These are phyloP conservation scores for Fusarium floridanum DNA, from an alignment of 2,329 filamentous ascomycete genomes.

Conservation along the genomic window DNA sequence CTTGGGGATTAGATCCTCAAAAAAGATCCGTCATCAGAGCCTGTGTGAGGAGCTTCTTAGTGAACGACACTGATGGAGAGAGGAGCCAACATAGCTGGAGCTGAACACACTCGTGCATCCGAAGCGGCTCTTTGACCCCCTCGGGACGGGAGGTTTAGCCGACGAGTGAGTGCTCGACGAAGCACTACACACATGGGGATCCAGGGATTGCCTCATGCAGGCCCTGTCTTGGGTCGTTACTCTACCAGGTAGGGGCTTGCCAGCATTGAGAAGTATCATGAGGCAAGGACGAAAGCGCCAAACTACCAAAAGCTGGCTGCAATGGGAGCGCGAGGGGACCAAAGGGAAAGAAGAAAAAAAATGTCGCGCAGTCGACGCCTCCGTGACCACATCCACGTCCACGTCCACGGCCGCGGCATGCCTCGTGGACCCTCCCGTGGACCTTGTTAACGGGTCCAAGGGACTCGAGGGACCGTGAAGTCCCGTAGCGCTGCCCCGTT, in stretches of 20 bases:
- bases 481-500: constrained; percentile 34
- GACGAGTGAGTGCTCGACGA: constrained; percentile 2
- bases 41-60: constrained; percentile 9
- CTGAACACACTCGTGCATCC: not conserved
- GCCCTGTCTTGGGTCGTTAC: constrained; percentile 4
- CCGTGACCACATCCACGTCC: constrained; percentile 22
- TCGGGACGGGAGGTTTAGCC: not conserved
- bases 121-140: not conserved
- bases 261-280: constrained; percentile 5
- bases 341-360: constrained; percentile 21
- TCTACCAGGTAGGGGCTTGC: constrained; percentile 1
- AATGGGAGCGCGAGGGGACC: constrained; percentile 1
- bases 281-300: constrained; percentile 4
- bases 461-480: constrained; percentile 29
- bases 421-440: constrained; percentile 23
- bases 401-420: constrained; percentile 28
- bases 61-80: not conserved
- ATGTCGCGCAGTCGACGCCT: constrained; percentile 38
- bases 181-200: not conserved
- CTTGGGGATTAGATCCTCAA: not conserved
- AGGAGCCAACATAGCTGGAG: not conserved
- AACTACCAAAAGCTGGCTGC: constrained; percentile 16
- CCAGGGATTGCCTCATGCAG: constrained; percentile 15
- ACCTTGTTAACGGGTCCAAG: constrained; percentile 28
- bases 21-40: not conserved